Evolutionary conservation across 1,284 basidiomycete genomes (phyloP), one percentile per base, ranked within the genome.

Genomic region (Sanghuangporus baumii): DNA sequence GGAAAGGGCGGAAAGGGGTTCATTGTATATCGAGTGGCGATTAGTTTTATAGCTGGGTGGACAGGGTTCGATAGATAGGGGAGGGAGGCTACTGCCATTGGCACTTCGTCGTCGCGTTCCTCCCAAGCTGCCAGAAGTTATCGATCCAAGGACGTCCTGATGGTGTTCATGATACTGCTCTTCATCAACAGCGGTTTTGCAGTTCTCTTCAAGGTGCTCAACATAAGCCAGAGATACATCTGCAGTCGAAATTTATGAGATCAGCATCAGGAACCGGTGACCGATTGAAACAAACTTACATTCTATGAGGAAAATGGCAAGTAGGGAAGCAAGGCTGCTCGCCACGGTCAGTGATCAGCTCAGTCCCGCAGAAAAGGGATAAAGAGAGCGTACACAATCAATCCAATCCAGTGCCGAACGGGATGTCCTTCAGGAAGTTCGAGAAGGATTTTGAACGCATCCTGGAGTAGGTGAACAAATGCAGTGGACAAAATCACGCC

Each of bases 401-500:
- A 72, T 3, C 90, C 90, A 0, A 85, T 81, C 77, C 84, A 82
- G 26, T 81, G 18, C 88, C 69, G 2, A 74, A 72, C 66, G 79
- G 87, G 43, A n/a, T n/a, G 43, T 18, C 16, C 20, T 72, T 70
- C 70, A 61, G 77, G 76, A 0, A 77, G 78, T 61, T 79, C 75
- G 55, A 76, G 75, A 8, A 92, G 75, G 1, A 82, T 79, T 59
- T 81, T 78, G 69, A 90, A 91, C 0, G 89, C 84, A 63, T 91
- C 89, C 66, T 88, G 87, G 8, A 92, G 76, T 8, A 92, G 76
- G 70, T 92, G 89, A 18, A 87, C 85, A 68, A 92, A 92, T 0
- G 89, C 89, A 0, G 90, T 92, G 2, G 89, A 84, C 6, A 92
- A 72, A 46, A 92, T 92, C 18, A 91, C 89, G 3, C 89, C 86